A percentile compares a stretch with the other conserved stretches of the same genome.
Conservation (phyloP, 345 rosid genomes). For the Nasturtium officinale region DNA sequence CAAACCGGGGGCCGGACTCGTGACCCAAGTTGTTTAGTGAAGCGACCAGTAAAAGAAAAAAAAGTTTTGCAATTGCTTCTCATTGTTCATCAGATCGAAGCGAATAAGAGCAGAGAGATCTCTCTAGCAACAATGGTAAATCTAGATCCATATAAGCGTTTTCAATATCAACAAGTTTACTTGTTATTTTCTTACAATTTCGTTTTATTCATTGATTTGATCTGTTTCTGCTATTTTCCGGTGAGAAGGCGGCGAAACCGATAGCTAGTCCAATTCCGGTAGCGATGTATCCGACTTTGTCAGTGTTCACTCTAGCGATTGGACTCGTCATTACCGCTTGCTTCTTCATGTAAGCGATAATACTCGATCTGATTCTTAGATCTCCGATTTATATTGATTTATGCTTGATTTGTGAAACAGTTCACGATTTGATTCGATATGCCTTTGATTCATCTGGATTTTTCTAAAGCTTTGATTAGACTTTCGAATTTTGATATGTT, state of each 20-base stretch:
- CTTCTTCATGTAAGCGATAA: constrained; percentile 76
- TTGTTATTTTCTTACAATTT: not conserved
- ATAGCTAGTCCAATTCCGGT: constrained; percentile 79
- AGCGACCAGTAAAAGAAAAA: constrained; percentile 5
- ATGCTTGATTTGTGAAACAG: not conserved
- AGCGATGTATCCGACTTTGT: constrained; percentile 64
- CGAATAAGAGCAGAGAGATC: constrained; percentile 25
- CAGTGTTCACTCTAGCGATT: constrained; percentile 61
- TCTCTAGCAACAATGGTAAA: constrained; percentile 30
- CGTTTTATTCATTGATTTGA: not conserved
- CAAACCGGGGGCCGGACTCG: constrained; percentile 19
- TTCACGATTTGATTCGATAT: constrained; percentile 4
- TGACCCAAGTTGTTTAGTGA: not conserved
- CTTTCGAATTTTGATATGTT: not conserved
- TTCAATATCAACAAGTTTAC: not conserved
- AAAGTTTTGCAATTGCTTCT: not conserved
- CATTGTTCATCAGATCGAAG: constrained; percentile 35
- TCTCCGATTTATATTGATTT: not conserved
- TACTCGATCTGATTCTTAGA: constrained; percentile 38
- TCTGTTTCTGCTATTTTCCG: not conserved
- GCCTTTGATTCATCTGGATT: not conserved
- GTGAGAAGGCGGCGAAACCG: constrained; percentile 63
- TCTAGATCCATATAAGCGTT: not conserved
- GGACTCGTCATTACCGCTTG: constrained; percentile 79
- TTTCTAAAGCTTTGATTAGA: not conserved